Evolutionary conservation across 768 basidiomycete genomes (phyloP), one percentile per base, ranked within the genome.

Genomic region (Amanita molliuscula): DNA sequence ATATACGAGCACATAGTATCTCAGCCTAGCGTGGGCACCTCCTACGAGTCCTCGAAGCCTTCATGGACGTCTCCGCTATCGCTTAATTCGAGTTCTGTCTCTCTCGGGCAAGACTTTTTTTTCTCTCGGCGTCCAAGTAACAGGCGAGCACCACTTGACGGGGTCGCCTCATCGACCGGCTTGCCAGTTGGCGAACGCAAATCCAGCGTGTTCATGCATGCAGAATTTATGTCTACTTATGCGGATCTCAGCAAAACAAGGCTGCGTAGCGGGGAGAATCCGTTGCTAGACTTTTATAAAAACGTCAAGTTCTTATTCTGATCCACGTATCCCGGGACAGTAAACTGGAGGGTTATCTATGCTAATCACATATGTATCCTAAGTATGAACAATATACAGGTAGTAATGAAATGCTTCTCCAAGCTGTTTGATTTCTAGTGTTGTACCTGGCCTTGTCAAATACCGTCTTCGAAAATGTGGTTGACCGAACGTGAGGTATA

Each of bases 301-400:
- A 96, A 96, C 68, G 93, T 93, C 53, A 92, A 93, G 65, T 83
- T 96, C 61, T 70, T 95, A 60, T 95, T 95, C 58, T 95, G 59
- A 67, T 31, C 29, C 31, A 42, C 9, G 20, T 21, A 44, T 46
- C 31, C 33, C 20, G 29, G 18, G 41, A 36, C 41, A 20, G 15
- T 35, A n/a, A 3, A 33, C 9, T n/a, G 18, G 10, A 21, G 29
- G 18, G 10, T 33, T 28, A 21, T n/a, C 36, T 9, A 40, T 25
- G 23, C 26, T 40, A 28, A 34, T n/a, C 21, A n/a, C 25, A 33
- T 26, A 38, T 51, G 29, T 51, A 51, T 51, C 33, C 16, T 57
- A 63, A 59, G 70, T 78, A 55, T 74, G 73, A 55, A 86, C 54
- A 55, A 81, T 76, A 61, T 90, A 88, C 55, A 90, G 65, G 59